Evolutionary conservation across 2,329 filamentous ascomycete genomes (phyloP), one percentile per base, ranked within the genome.

Genomic region (Plenodomus lindquistii): DNA sequence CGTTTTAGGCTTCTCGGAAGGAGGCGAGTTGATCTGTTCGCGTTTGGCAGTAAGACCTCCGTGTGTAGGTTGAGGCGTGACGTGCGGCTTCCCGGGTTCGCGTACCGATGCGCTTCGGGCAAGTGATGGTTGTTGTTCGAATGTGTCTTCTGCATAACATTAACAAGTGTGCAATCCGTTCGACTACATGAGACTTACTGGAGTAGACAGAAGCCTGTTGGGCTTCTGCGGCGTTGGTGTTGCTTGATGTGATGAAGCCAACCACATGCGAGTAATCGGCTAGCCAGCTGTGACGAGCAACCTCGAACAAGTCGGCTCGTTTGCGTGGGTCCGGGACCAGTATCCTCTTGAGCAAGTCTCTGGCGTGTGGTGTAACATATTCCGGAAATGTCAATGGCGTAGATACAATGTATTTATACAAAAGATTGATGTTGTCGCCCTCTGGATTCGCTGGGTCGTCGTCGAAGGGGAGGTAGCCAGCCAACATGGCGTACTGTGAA

Each of bases 331-430:
- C 94, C 5, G 94, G 93, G 0, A 99, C 94, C 37, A 99, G 81
- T 51, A 99, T 99, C 44, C 94, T 86, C 52, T 94, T 86, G 39
- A 99, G 79, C 0, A 99, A 82, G 73, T 99, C 94, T 64, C 94
- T 84, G 18, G 94, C 93, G 73, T 99, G 94, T 7, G 94, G 94
- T 7, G 94, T 96, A 60, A 99, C 94, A 70, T 97, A 97, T 85
- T 99, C 94, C 53, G 94, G 94, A 72, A 99, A 99, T 3, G 93
- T 97, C 36, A 99, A 83, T 29, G 93, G 92, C 1, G 94, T 99
- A 46, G 91, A 95, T 50, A 97, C 93, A 63, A 99, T 99, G 75
- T 99, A 99, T 77, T 97, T 97, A 82, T 99, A 99, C 21, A 99
- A 80, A 10, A 99, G 82, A 71, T 99, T 99, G 77, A 99, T 99